Evolutionary conservation across 495 filamentous ascomycete species (phyloP).

Genomic region (Penicillium psychrofluorescens): DNA sequence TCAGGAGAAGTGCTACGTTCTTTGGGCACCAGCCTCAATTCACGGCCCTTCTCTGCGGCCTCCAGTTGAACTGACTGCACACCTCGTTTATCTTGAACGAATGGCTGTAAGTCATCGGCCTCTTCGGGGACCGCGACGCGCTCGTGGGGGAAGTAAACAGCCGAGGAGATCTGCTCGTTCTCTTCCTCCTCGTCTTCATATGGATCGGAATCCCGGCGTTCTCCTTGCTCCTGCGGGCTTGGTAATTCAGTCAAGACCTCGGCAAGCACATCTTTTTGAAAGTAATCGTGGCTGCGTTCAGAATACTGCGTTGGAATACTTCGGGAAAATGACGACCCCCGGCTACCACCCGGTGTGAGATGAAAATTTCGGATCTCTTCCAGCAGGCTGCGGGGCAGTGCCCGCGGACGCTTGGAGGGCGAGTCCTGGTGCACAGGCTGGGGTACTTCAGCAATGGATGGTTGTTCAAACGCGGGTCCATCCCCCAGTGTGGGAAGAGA

Average conservation of each 20-base stretch:
- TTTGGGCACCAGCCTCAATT: slow-evolving; percentile 25
- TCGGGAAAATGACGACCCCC: slow-evolving; percentile 45
- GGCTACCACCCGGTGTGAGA: slow-evolving; percentile 46
- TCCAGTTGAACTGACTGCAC: slow-evolving; percentile 27
- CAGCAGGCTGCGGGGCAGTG: slow-evolving; percentile 44
- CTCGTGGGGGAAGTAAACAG: slow-evolving; percentile 87
- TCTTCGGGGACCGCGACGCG: slow-evolving; percentile 38
- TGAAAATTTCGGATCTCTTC: slow-evolving; percentile 58
- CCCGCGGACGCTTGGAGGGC: slow-evolving; percentile 15
- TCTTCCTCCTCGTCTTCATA: slow-evolving; percentile 75
- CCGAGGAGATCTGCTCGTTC: slow-evolving; percentile 90
- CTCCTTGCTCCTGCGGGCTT: slow-evolving; percentile 20
- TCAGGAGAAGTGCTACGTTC: slow-evolving; percentile 23
- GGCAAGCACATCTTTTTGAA: slow-evolving; percentile 13
- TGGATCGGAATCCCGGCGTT: slow-evolving; percentile 36
- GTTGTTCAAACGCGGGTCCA: slow-evolving; percentile 16
- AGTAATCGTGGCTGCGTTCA: slow-evolving; percentile 26
- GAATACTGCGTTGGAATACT: slow-evolving; percentile 45
- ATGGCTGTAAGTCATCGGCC: slow-evolving; percentile 34
- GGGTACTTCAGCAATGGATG: not conserved
- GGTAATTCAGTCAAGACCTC: slow-evolving; percentile 15
- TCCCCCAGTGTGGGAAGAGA: slow-evolving; percentile 27
- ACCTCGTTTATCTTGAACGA: slow-evolving; percentile 34
- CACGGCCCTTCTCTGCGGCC: slow-evolving; percentile 24
- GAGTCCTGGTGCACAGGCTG: slow-evolving; percentile 15